Base-by-base conservation (phyloP, 441 rosid genomes). In the Rhodomyrtus psidioides region DNA sequence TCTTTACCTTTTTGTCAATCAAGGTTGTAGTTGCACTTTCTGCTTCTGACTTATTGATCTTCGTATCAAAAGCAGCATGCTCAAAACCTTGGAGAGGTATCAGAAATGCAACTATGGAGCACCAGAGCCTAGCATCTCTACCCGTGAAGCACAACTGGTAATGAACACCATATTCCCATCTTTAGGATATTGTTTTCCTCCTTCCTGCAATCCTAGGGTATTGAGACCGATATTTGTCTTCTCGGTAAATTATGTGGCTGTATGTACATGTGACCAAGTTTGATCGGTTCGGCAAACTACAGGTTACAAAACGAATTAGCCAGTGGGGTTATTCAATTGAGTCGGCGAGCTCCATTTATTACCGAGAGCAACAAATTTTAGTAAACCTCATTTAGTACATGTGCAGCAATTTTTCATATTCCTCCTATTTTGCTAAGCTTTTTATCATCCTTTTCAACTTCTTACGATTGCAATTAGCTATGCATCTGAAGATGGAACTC, bases 61-160 rank as follows among this genome's bases (percentile, higher is more conserved):
- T 70, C 49, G 10, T 70, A 70, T 34, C 5, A 34, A 34, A 34
- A 70, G 79, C 82, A 76, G 86, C 86, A 75, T 85, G 86, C 83
- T 85, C 74, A 87, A 94, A 87, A 97, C 99, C 44, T 92, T 97
- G 56, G 99, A 97, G 91, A 94, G 99, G 94, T 97, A 97, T 91
- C 98, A 97, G 87, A 97, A 96, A 88, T 95, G 98, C 86, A 97
- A 95, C 94, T 97, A 95, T 90, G 99, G 98, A 91, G 98, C 97
- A 51, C 99, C 99, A 42, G 98, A 96, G 85, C 82, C 96, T 54
- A 94, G 91, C 88, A 90, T 92, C 70, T 97, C 98, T n/a, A 84
- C 98, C 84, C 94, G 97, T 88, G 99, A 95, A 88, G 97, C 99
- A 87, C 46, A 76, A 55, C 89, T 97, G 96, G 99, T 95, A 97